Conservation (phyloP, 2,329 filamentous ascomycete species). For the Apiospora malaysiana region DNA sequence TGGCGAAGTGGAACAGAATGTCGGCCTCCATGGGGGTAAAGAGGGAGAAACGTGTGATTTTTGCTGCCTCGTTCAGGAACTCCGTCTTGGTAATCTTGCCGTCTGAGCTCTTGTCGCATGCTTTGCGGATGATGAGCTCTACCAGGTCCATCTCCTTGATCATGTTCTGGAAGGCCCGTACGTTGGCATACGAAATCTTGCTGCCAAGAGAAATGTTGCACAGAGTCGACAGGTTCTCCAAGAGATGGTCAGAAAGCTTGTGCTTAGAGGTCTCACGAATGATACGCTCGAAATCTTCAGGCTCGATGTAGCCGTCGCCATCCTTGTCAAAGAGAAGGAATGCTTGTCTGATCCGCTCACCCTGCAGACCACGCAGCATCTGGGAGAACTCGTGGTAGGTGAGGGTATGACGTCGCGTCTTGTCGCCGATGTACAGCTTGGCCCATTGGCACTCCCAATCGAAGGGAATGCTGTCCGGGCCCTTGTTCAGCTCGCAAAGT, state of each 20-base stretch:
- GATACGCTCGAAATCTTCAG: slow-evolving; percentile 95
- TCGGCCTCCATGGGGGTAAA: slow-evolving; percentile 99
- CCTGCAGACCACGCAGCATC: slow-evolving; percentile 95
- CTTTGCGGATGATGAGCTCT: slow-evolving; percentile 89
- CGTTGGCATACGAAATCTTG: slow-evolving; percentile 97
- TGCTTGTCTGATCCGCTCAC: slow-evolving; percentile 93
- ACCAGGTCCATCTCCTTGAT: slow-evolving; percentile 98
- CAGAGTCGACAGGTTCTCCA: slow-evolving; percentile 87
- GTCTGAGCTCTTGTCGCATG: slow-evolving; percentile 80
- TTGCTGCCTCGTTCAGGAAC: slow-evolving; percentile 92
- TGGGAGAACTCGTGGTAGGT: slow-evolving; percentile 97
- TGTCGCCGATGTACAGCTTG: slow-evolving; percentile 88
- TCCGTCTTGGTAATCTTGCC: slow-evolving; percentile 94
- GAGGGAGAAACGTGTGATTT: slow-evolving; percentile 89
- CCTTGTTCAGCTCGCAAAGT: slow-evolving; percentile 87
- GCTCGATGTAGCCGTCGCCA: slow-evolving; percentile 92
- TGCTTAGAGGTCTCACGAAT: slow-evolving; percentile 91
- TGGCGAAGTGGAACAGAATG: slow-evolving; percentile 97
- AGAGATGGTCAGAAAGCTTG: slow-evolving; percentile 95
- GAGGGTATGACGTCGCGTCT: slow-evolving; percentile 86
- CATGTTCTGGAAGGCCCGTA: slow-evolving; percentile 97
- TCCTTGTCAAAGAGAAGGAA: slow-evolving; percentile 93
- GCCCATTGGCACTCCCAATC: slow-evolving; percentile 99
- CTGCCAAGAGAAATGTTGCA: slow-evolving; percentile 92
- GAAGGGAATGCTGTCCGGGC: slow-evolving; percentile 84